Evolutionary conservation across 75 land plant genomes (phyloP).

Genomic region (Adiantum capillusveneris): DNA sequence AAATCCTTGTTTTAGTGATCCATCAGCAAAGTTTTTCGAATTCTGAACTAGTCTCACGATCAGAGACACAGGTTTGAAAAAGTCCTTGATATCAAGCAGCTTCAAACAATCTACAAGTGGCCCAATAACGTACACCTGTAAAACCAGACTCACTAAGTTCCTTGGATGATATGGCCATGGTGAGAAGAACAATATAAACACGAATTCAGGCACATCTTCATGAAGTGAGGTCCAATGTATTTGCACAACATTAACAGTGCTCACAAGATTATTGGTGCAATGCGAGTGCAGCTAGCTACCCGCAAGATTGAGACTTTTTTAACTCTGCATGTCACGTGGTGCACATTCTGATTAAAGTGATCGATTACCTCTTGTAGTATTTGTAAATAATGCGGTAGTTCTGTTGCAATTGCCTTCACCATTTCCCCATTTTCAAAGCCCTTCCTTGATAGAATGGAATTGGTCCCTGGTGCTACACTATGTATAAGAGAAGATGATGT

Average conservation of each 20-base stretch:
- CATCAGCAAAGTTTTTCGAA: slow-evolving; percentile 57
- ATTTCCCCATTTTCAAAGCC: slow-evolving; percentile 49
- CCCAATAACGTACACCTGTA: slow-evolving; percentile 56
- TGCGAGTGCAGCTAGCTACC: too few relatives aligned
- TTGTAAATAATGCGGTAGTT: slow-evolving; percentile 66
- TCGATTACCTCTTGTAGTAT: slow-evolving; percentile 73
- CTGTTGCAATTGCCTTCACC: slow-evolving; percentile 52
- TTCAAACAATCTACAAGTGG: slow-evolving; percentile 66
- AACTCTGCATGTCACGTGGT: too few relatives aligned
- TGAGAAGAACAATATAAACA: too few relatives aligned
- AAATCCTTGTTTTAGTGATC: slow-evolving; percentile 63
- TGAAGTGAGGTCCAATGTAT: too few relatives aligned
- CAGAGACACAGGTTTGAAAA: slow-evolving; percentile 66
- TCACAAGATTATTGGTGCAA: too few relatives aligned
- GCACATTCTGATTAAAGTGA: too few relatives aligned
- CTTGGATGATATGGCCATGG: too few relatives aligned
- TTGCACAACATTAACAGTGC: too few relatives aligned
- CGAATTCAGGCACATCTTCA: too few relatives aligned
- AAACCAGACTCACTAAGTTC: not conserved
- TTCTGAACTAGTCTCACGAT: slow-evolving; percentile 67
- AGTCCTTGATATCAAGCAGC: slow-evolving; percentile 49
- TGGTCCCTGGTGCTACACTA: slow-evolving; percentile 49
- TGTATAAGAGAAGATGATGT: slow-evolving; percentile 58
- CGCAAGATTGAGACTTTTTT: too few relatives aligned
- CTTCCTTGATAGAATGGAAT: slow-evolving; percentile 58